Conservation (phyloP, 2,329 filamentous ascomycete species). For the Fusarium devonianum region DNA sequence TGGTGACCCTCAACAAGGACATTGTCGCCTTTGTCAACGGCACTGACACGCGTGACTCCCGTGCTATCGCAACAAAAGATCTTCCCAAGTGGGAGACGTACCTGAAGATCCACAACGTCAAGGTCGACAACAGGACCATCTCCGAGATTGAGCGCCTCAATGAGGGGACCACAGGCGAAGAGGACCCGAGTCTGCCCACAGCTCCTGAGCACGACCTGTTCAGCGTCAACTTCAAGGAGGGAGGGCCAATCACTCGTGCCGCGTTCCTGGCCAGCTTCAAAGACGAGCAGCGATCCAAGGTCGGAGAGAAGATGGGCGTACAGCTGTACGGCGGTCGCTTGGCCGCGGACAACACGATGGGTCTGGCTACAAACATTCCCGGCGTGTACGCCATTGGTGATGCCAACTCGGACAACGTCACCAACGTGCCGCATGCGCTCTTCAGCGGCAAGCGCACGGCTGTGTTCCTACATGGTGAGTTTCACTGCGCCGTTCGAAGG, state of each 20-base stretch:
- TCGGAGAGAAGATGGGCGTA: slow-evolving; percentile 59
- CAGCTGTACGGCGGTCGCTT: slow-evolving; percentile 54
- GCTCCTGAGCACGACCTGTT: slow-evolving; percentile 63
- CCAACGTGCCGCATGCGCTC: slow-evolving; percentile 68
- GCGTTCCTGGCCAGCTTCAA: slow-evolving; percentile 61
- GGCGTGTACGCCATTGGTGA: slow-evolving; percentile 68
- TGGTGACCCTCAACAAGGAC: slow-evolving; percentile 62
- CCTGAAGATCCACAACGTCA: slow-evolving; percentile 58
- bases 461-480: slow-evolving; percentile 64
- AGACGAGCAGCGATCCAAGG: slow-evolving; percentile 54
- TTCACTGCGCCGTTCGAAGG: fast-evolving
- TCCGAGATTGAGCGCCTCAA: slow-evolving; percentile 54
- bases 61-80: slow-evolving; percentile 48
- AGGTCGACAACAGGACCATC: slow-evolving; percentile 64
- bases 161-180: slow-evolving; percentile 46
- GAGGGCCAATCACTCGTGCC: slow-evolving; percentile 53
- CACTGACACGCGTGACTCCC: slow-evolving; percentile 56
- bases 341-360: slow-evolving; percentile 49
- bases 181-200: slow-evolving; percentile 52
- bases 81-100: slow-evolving; percentile 58
- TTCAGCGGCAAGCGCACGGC: slow-evolving; percentile 65
- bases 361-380: slow-evolving; percentile 58
- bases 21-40: slow-evolving; percentile 67
- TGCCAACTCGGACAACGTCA: slow-evolving; percentile 65
- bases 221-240: slow-evolving; percentile 59